Percentiles rank a stretch among this genome's conserved stretches.
Evolutionary conservation across 371 early-diverging fungal genomes (phyloP).

Genomic region (Cladochytrium tenue): DNA sequence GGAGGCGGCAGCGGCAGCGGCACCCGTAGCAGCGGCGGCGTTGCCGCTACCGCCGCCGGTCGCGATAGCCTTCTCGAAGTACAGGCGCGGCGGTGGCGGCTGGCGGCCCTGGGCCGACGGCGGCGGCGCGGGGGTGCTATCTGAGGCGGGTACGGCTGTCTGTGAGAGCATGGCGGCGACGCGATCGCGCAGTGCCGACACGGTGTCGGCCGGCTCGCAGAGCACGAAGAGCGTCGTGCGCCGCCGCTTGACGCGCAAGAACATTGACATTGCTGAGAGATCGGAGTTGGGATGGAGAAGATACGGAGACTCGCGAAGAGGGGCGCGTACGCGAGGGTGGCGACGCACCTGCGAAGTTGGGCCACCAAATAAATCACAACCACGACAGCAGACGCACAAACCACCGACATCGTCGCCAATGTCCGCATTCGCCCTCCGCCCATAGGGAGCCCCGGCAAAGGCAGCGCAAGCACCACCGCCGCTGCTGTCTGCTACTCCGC

Average conservation of each 20-base stretch:
- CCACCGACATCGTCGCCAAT: no score
- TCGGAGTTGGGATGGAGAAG: no score
- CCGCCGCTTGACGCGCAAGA: constrained; percentile 37
- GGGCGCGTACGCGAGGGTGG: no score
- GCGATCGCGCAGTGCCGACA: constrained; percentile 28
- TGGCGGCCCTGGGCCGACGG: constrained; percentile 14
- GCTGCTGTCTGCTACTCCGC: no score
- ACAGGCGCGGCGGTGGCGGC: constrained; percentile 2
- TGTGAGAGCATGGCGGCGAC: constrained; percentile 22
- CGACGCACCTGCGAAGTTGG: no score
- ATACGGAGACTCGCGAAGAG: no score
- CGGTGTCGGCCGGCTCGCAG: constrained; percentile 28
- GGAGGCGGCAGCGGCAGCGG: constrained; percentile 8
- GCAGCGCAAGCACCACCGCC: no score
- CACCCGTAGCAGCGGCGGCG: background rate
- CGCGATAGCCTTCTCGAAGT: constrained; percentile 1
- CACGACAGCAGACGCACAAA: no score
- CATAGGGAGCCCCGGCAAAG: no score
- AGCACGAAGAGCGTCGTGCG: constrained; percentile 39
- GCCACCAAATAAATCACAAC: no score
- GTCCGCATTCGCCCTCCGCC: no score
- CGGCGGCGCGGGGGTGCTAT: background rate
- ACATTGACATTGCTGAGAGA: background rate
- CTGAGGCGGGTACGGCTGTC: constrained; percentile 1
- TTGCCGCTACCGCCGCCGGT: constrained; percentile 4